phyloP scores from a whole-genome alignment of 805 yeast genomes.

The Candida palmyrensis region DNA sequence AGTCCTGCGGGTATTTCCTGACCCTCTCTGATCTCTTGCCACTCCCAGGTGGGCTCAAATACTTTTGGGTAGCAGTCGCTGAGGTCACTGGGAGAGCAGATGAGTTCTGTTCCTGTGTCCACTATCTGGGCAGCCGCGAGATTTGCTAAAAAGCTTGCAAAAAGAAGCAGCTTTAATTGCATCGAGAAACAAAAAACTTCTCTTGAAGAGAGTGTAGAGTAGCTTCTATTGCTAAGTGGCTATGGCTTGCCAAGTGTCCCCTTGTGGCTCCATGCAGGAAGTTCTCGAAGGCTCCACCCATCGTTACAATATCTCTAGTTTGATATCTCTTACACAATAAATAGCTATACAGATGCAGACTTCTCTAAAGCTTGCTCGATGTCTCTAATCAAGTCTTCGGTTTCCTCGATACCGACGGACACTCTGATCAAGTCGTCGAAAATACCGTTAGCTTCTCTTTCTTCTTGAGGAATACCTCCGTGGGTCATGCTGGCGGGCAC shows the following conservation, averaged over 20 bases:
- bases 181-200: background rate
- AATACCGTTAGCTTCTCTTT: slow-evolving; percentile 76
- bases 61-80: slow-evolving; percentile 56
- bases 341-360: slow-evolving; percentile 1
- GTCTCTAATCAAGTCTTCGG: slow-evolving; percentile 69
- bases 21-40: slow-evolving; percentile 67
- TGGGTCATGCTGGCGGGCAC: slow-evolving; percentile 92
- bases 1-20: slow-evolving; percentile 79
- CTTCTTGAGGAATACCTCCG: slow-evolving; percentile 78
- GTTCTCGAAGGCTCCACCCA: too few relatives aligned
- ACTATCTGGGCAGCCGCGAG: slow-evolving; percentile 7
- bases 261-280: too few relatives aligned
- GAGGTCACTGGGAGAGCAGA: slow-evolving; percentile 21
- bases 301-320: too few relatives aligned
- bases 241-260: too few relatives aligned
- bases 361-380: slow-evolving; percentile 60
- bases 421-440: slow-evolving; percentile 77
- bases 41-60: slow-evolving; percentile 60
- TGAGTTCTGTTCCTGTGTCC: slow-evolving; percentile 8
- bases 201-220: too few relatives aligned
- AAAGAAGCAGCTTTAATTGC: background rate
- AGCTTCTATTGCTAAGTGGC: too few relatives aligned
- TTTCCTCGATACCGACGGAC: slow-evolving; percentile 83
- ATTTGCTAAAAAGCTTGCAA: slow-evolving; percentile 1
- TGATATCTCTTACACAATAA: background rate